Evolutionary conservation across 2,329 filamentous ascomycete species (phyloP).

Genomic region (Fusarium papillatum): DNA sequence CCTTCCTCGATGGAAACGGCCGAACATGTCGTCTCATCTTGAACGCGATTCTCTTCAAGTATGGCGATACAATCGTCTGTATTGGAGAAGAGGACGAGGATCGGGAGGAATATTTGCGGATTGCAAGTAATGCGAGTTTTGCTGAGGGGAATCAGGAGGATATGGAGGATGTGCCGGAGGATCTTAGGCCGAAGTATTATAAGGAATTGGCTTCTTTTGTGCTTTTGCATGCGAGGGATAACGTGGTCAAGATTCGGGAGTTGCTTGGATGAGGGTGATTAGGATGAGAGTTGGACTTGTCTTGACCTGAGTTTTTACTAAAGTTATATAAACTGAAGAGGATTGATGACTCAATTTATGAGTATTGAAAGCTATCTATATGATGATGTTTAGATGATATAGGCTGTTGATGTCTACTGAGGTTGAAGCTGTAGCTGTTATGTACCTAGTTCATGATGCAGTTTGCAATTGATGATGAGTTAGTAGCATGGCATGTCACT

Average conservation of each 20-base stretch:
- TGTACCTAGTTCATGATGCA: too few species aligned
- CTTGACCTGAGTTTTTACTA: background rate
- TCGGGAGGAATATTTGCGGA: background rate
- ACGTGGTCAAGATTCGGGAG: background rate
- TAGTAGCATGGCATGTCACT: too few species aligned
- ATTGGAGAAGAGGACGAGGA: background rate
- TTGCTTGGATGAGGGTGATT: background rate
- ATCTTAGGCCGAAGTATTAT: background rate
- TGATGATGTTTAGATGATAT: background rate
- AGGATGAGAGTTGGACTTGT: background rate
- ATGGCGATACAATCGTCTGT: background rate
- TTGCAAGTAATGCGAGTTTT: background rate
- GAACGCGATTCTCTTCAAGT: conserved; percentile 49
- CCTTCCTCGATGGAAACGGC: conserved; percentile 53
- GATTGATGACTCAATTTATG: background rate
- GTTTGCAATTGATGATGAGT: too few species aligned
- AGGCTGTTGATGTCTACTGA: too few species aligned
- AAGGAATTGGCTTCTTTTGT: conserved; percentile 4
- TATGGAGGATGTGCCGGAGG: background rate
- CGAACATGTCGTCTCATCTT: conserved; percentile 49
- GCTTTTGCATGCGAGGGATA: background rate
- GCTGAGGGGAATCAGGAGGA: background rate
- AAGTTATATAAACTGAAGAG: background rate
- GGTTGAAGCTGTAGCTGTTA: too few species aligned
- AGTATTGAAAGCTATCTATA: background rate